These are phyloP conservation scores for Syzygium aromaticum DNA, from an alignment of 345 rosid genomes.

Conservation along the genomic window DNA sequence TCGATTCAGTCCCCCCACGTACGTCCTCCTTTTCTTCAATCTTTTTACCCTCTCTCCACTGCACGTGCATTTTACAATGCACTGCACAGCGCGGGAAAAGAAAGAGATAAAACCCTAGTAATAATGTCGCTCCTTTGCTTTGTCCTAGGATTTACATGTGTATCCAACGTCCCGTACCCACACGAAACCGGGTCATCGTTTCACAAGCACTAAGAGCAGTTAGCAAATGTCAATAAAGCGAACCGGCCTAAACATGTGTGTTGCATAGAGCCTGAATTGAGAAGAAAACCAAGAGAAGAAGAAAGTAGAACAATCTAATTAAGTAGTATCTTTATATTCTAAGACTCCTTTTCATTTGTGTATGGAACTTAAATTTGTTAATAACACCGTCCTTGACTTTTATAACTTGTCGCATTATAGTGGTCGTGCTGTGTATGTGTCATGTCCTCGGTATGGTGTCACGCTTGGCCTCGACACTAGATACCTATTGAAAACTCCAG, in stretches of 20 bases:
- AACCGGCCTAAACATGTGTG: neutral
- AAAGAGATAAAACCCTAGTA: neutral
- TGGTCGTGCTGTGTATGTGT: neutral
- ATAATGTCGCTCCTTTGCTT: neutral
- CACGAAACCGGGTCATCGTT: neutral
- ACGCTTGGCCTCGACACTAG: neutral
- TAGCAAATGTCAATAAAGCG: neutral
- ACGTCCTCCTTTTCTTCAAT: neutral
- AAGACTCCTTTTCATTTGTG: neutral
- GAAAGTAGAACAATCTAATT: neutral
- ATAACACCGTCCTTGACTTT: accelerated
- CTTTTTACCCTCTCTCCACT: neutral
- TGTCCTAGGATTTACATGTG: neutral
- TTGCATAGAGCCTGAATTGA: neutral
- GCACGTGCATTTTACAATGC: neutral
- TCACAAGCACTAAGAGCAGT: neutral
- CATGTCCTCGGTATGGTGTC: neutral
- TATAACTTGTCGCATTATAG: neutral
- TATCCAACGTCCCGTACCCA: neutral
- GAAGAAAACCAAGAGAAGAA: neutral
- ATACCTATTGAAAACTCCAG: neutral
- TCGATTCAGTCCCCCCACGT: neutral
- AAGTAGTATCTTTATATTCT: neutral
- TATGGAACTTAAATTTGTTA: neutral
- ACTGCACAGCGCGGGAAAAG: neutral